Base-by-base conservation (phyloP, 768 basidiomycete genomes). In the Sarcodon aspratus region DNA sequence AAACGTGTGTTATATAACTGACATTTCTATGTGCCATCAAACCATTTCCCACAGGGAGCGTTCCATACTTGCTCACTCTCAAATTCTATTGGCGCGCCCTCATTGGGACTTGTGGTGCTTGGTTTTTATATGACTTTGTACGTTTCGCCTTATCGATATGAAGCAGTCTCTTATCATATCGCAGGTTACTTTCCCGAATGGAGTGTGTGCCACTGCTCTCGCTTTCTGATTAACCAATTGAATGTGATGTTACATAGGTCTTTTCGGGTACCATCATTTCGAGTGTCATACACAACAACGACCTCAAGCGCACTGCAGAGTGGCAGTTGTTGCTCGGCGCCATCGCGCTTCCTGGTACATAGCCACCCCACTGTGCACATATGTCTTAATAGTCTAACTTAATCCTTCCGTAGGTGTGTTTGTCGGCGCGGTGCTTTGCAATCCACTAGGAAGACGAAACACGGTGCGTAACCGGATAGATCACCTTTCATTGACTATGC, bases 101-200 rank as follows among this genome's bases (percentile, higher is more conserved):
- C 15, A 76, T 84, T 47, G 85, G 85, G 9, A 88, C 82, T 6
- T 79, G 76, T 50, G 82, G 82, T 12, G 80, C 83, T 40, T 87
- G 84, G 84, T 79, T 27, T 5, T 27, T 27, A 27, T 27, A 44
- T 45, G 67, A 53, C 21, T 33, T 47, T 33, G 58, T 45, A 15
- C 10, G 15, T 18, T 35, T 27, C 18, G 42, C 45, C 45, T 45
- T 34, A 2, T 44, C 21, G 21, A 27, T n/a, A 27, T 9, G 46
- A 12, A 27, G 31, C n/a, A 8, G 21, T 10, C 48, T 44, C 33
- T 18, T 50, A 12, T 48, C 27, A n/a, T 10, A 2, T 49, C 32
- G n/a, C 33, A 79, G 77, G 71, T 86, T 32, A 79, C 79, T 5
- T 85, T 83, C 60, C 84, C 82, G 0, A 85, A 85, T 54, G 80